phyloP scores from a whole-genome alignment of 805 yeast genomes.

The Metschnikowia peoriensis region DNA sequence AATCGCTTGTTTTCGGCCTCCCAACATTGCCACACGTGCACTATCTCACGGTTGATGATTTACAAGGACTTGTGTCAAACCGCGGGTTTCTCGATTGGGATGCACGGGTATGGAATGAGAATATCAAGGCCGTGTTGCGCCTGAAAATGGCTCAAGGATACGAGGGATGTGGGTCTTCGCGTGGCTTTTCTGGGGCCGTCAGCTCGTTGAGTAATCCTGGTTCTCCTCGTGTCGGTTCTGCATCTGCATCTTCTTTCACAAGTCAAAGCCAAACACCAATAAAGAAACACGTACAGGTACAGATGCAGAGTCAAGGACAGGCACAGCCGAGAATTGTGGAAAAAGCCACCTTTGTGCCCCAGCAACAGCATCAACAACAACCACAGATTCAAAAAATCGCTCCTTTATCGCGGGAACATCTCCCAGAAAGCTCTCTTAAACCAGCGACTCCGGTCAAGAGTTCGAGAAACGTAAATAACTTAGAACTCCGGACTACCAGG shows the following conservation, averaged over 20 bases:
- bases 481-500: slow-evolving; percentile 17
- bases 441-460: not conserved
- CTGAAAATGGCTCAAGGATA: slow-evolving; percentile 49
- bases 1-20: slow-evolving; percentile 45
- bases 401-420: not conserved
- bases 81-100: slow-evolving; percentile 38
- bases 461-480: slow-evolving; percentile 27
- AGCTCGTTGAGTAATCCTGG: slow-evolving; percentile 40
- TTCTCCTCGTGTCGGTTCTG: not conserved
- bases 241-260: too few species aligned
- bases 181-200: slow-evolving; percentile 61
- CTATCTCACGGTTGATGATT: slow-evolving; percentile 37
- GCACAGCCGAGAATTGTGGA: too few species aligned
- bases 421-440: not conserved
- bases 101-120: slow-evolving; percentile 32
- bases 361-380: not conserved
- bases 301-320: too few species aligned
- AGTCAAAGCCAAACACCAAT: too few species aligned
- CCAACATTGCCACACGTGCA: slow-evolving; percentile 47
- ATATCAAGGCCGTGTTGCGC: slow-evolving; percentile 30
- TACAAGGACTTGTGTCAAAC: slow-evolving; percentile 22
- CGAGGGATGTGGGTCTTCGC: slow-evolving; percentile 65
- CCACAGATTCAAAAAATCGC: not conserved
- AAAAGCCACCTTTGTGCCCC: not conserved
- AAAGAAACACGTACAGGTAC: too few species aligned